A percentile compares a stretch with the other conserved stretches of the same genome.
phyloP scores from a whole-genome alignment of 805 yeast species.

The Candida dajiaensis region DNA sequence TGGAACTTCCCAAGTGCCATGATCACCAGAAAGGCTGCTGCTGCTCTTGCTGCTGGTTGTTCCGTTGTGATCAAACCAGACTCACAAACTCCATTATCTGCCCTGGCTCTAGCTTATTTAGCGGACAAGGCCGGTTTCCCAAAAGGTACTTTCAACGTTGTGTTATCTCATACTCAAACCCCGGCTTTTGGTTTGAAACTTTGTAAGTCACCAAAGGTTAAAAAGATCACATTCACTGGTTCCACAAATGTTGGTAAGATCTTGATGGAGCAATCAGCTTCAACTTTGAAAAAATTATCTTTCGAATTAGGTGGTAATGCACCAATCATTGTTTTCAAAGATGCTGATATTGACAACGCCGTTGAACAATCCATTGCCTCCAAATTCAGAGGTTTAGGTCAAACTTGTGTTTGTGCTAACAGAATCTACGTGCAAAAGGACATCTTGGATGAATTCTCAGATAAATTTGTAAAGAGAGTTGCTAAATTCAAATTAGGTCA shows the following conservation, averaged over 20 bases:
- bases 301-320: slow-evolving; percentile 68
- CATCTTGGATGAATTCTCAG: slow-evolving; percentile 42
- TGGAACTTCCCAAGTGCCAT: slow-evolving; percentile 67
- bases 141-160: slow-evolving; percentile 48
- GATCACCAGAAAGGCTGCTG: slow-evolving; percentile 61
- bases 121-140: slow-evolving; percentile 59
- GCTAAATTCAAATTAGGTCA: slow-evolving; percentile 46
- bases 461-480: slow-evolving; percentile 39
- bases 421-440: slow-evolving; percentile 49
- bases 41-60: slow-evolving; percentile 63
- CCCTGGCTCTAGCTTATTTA: slow-evolving; percentile 50
- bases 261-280: slow-evolving; percentile 50
- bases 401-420: slow-evolving; percentile 62
- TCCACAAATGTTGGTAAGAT: slow-evolving; percentile 59
- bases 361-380: slow-evolving; percentile 47
- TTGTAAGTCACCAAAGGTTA: slow-evolving; percentile 42
- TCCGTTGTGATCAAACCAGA: slow-evolving; percentile 58
- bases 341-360: slow-evolving; percentile 52
- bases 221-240: slow-evolving; percentile 59
- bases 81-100: slow-evolving; percentile 54
- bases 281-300: slow-evolving; percentile 53
- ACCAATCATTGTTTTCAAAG: slow-evolving; percentile 55
- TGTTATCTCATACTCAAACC: slow-evolving; percentile 42
- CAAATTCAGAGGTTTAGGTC: slow-evolving; percentile 58
- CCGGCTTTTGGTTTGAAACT: slow-evolving; percentile 48